Evolutionary conservation across 768 basidiomycete species (phyloP), one percentile per base, ranked within the genome.

Genomic region (Glaciozyma martinii): DNA sequence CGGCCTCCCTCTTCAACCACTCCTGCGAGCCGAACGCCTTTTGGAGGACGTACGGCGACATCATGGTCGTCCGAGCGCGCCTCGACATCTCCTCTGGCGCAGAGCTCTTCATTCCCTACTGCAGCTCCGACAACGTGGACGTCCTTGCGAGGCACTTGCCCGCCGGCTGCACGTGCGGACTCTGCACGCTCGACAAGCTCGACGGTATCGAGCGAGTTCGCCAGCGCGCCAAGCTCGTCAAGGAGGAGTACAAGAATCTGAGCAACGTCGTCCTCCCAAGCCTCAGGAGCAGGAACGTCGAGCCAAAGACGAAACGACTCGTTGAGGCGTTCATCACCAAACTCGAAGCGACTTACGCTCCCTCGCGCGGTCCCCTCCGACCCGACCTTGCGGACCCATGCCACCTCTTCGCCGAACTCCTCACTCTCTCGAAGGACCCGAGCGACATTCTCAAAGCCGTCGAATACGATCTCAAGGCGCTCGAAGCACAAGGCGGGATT

Each of bases 1-100:
- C 70, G 12, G 73, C 76, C 0, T 77, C 77, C 0, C 66, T 77
- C 23, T 74, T 77, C 74, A 79, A 79, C 66, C 78, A 79, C 62
- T 65, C 75, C 2, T 79, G 78, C 65, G 44, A 55, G 1, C 47
- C 74, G 0, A 76, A 70, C 60, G 73, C 73, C 8, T 16, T 42
- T n/a, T 72, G 74, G 65, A n/a, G 37, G 56, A 73, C 61, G 59
- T 70, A 73, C 58, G 75, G 75, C 5, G 74, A 77, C 60, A 27
- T 75, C 40, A 76, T 78, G 61, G 61, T 76, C 56, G 66, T 79
- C 27, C 72, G 78, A 15, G 74, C 77, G 4, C 43, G 54, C 3
- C 40, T 49, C 4, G 5, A 33, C 32, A 72, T 79, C 56, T n/a
- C 42, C 12, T 44, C 55, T 0, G 78, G 75, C 32, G 70, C 70